Conservation (phyloP, 768 basidiomycete genomes). For the Naganishia kalamii region DNA sequence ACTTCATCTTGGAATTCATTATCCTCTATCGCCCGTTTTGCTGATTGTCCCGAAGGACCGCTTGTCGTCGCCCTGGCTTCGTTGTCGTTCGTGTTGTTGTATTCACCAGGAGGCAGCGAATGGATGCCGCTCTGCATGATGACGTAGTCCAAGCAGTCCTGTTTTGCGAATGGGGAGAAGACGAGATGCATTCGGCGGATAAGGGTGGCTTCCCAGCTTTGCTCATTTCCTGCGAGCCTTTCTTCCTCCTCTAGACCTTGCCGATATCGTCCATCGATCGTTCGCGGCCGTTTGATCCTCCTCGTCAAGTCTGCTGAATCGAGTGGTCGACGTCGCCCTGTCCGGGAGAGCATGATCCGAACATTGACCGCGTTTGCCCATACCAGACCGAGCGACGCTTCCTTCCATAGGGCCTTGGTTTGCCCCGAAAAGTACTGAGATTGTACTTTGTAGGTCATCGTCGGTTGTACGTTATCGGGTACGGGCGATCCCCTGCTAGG, state of each 20-base stretch:
- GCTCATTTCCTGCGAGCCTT: slow-evolving; percentile 10
- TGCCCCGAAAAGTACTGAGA: slow-evolving; percentile 68
- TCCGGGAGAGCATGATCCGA: slow-evolving; percentile 74
- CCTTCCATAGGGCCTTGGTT: slow-evolving; percentile 60
- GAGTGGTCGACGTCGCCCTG: slow-evolving; percentile 60
- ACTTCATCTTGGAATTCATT: slow-evolving; percentile 24
- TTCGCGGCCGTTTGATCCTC: slow-evolving; percentile 12
- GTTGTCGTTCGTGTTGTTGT: background rate
- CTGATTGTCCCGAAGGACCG: background rate
- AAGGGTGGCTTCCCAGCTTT: slow-evolving; percentile 48
- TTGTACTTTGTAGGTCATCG: slow-evolving; percentile 64
- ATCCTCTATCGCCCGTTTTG: background rate
- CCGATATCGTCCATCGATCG: slow-evolving; percentile 1
- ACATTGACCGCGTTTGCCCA: slow-evolving; percentile 92
- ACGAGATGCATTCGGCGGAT: slow-evolving; percentile 69
- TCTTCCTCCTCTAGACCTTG: slow-evolving; percentile 46
- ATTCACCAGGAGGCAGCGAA: slow-evolving; percentile 21
- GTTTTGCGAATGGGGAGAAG: slow-evolving; percentile 61
- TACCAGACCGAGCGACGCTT: slow-evolving; percentile 76
- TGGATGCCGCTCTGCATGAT: slow-evolving; percentile 60
- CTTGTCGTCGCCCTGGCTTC: background rate
- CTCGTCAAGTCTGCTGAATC: slow-evolving; percentile 36
- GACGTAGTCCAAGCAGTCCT: slow-evolving; percentile 67
- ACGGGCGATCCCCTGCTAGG: background rate
- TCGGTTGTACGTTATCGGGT: slow-evolving; percentile 20